Percentiles rank a stretch among this genome's conserved stretches.
These are phyloP conservation scores for Manihot esculenta DNA, from an alignment of 441 rosid genomes.

Conservation along the genomic window DNA sequence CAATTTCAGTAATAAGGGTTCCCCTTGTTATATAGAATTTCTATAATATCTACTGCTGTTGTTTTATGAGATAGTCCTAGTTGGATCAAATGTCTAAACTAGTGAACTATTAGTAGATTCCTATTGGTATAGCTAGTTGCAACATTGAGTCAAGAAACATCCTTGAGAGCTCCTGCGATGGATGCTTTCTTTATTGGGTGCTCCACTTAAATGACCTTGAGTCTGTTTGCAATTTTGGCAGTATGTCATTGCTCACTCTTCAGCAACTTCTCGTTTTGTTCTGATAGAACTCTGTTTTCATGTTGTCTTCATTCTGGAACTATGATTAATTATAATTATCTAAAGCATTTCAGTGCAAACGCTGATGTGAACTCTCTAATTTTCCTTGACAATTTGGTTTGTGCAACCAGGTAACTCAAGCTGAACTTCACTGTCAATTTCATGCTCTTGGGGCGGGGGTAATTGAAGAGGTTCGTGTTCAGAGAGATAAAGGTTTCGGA, in stretches of 20 bases:
- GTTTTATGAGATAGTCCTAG: background rate
- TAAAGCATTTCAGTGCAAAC: background rate
- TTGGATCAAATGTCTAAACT: background rate
- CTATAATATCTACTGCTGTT: background rate
- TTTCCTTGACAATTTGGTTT: constrained; percentile 14
- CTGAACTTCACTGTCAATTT: constrained; percentile 84
- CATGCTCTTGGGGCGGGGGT: constrained; percentile 78
- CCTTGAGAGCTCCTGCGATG: background rate
- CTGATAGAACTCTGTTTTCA: background rate
- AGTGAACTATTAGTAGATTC: background rate
- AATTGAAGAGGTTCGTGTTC: constrained; percentile 87
- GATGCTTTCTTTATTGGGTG: background rate
- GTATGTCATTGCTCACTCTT: background rate
- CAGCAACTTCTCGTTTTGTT: background rate
- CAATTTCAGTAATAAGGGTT: background rate
- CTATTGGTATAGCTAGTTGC: background rate
- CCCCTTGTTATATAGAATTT: background rate
- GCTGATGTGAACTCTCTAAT: background rate
- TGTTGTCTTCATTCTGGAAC: background rate
- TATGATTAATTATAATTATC: background rate
- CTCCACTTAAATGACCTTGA: background rate
- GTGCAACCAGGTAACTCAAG: constrained; percentile 62
- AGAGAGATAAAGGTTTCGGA: constrained; percentile 92
- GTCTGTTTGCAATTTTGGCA: background rate
- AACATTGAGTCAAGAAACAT: background rate